Percentiles rank a stretch among this genome's conserved stretches.
phyloP scores from a whole-genome alignment of 176 grass and related monocot genomes.

The Cenchrus fungigraminus region DNA sequence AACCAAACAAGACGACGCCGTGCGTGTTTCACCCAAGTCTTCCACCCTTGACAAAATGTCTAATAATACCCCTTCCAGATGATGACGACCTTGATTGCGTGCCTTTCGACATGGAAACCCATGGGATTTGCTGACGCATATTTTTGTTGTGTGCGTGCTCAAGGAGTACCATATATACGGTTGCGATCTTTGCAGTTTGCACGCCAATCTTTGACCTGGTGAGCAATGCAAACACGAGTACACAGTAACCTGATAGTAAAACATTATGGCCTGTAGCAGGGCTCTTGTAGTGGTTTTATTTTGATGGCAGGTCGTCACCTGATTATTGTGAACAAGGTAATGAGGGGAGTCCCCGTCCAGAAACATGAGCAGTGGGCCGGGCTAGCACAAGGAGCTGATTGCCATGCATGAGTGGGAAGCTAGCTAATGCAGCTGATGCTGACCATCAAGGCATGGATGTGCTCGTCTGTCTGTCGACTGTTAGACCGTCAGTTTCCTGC shows the following conservation, averaged over 20 bases:
- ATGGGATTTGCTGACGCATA: not conserved
- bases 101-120: not conserved
- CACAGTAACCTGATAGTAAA: not conserved
- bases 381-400: not conserved
- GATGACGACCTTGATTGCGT: not conserved
- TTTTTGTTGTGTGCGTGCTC: not conserved
- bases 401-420: not conserved
- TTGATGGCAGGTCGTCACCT: not conserved
- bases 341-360: not conserved
- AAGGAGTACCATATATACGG: not conserved
- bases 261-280: not conserved
- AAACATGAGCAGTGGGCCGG: not conserved
- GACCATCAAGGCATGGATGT: not conserved
- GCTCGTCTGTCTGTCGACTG: not conserved
- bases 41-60: not conserved
- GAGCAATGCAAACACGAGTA: not conserved
- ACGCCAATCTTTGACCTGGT: not conserved
- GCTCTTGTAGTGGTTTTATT: not conserved
- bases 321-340: not conserved
- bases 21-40: not conserved
- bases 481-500: not conserved
- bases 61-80: not conserved
- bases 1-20: not conserved
- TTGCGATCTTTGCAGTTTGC: not conserved
- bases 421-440: slow-evolving; percentile 3